Evolutionary conservation across 768 basidiomycete genomes (phyloP), one percentile per base, ranked within the genome.

Genomic region (Vararia minispora): DNA sequence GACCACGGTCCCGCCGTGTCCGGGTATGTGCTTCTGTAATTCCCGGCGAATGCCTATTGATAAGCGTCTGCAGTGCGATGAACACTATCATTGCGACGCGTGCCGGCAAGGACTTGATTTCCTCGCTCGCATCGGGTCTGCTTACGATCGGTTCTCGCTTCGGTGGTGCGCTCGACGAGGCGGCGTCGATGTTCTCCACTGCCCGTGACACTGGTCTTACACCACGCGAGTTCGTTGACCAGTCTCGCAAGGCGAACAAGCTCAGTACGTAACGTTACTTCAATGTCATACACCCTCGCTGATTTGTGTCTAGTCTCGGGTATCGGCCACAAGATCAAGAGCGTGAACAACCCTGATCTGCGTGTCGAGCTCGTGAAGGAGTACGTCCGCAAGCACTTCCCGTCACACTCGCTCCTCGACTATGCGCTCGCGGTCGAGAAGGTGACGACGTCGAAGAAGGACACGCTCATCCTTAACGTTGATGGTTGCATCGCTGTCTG

Each of bases 261-360:
- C 79, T 95, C 45, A 94, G 83, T 83, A 49, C 44, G 79, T 74
- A 16, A 27, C n/a, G n/a, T n/a, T n/a, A 33, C 16, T 27, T 22
- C 13, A 23, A 9, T 14, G 11, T 23, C 2, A n/a, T 6, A 39
- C 21, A 33, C 21, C 47, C 13, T 4, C 22, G 28, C 7, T 0
- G 18, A 14, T 20, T 24, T 26, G 28, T 21, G 38, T 37, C 25
- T 47, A 85, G 84, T 97, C 70, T 84, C 80, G 49, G 94, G 94
- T 69, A 99, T 99, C 49, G 94, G 94, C 32, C 94, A 99, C 79
- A 98, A 98, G 76, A 95, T 99, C 72, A 99, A 99, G 79, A 89
- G 83, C 48, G 86, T 90, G 48, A 91, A 88, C 64, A 92, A 92
- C 75, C 89, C 88, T 33, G 88, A 91, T 69, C 70, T 88, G 32